Percentiles rank a stretch among this genome's conserved stretches.
Evolutionary conservation across 805 yeast genomes (phyloP).

Genomic region (Ogataea degrootiae): DNA sequence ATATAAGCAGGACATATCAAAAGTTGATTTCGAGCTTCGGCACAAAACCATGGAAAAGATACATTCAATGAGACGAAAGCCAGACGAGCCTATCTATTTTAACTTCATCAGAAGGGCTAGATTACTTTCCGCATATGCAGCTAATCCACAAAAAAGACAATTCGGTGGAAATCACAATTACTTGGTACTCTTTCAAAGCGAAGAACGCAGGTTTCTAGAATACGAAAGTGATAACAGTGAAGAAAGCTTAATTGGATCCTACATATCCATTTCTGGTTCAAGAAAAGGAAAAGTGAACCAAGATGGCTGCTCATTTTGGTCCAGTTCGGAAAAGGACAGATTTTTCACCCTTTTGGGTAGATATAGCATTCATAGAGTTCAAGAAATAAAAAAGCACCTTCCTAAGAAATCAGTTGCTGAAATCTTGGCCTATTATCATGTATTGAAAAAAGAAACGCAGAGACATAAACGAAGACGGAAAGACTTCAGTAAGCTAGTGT

Average conservation of each 20-base stretch:
- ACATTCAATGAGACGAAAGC: background rate
- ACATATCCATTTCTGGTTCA: conserved; percentile 2
- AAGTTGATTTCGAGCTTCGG: background rate
- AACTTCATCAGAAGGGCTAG: conserved; percentile 3
- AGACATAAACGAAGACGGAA: conserved; percentile 21
- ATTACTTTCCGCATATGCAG: conserved; percentile 8
- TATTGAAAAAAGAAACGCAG: conserved; percentile 30
- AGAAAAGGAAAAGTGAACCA: conserved; percentile 9
- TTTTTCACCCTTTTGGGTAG: conserved; percentile 49
- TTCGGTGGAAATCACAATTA: conserved; percentile 20
- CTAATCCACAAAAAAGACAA: background rate
- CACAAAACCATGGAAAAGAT: background rate
- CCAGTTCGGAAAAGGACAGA: conserved; percentile 40
- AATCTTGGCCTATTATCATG: conserved; percentile 40
- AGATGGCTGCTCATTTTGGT: conserved; percentile 39
- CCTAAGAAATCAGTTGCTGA: conserved; percentile 40
- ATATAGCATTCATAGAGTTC: conserved; percentile 44
- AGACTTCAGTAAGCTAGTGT: conserved; percentile 21
- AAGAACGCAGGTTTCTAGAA: conserved; percentile 5
- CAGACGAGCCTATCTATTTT: background rate
- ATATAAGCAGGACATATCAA: too few relatives aligned
- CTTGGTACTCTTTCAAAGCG: conserved; percentile 9
- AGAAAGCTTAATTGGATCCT: conserved; percentile 15
- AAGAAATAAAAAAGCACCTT: conserved; percentile 34
- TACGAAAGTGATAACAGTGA: conserved; percentile 9